phyloP scores from a whole-genome alignment of 306 rosid genomes.

The Ceratonia siliqua region DNA sequence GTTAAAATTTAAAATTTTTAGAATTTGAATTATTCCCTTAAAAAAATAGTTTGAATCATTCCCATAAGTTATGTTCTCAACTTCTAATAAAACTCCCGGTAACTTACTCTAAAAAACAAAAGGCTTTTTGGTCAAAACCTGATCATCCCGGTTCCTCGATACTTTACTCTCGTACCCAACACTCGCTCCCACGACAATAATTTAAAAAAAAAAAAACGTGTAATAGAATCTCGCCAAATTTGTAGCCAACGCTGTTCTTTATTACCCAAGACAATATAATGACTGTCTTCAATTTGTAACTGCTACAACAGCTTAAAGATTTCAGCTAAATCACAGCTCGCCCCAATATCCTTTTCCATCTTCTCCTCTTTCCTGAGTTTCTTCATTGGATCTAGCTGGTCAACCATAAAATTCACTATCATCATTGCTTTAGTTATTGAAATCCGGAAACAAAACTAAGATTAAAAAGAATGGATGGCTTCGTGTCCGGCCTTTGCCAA shows the following conservation, averaged over 20 bases:
- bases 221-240: neutral
- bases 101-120: constrained; percentile 3
- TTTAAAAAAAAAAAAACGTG: too few relatives aligned
- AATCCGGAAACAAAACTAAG: neutral
- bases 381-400: neutral
- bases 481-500: constrained; percentile 37
- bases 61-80: too few relatives aligned
- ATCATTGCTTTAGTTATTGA: neutral
- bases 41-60: too few relatives aligned
- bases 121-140: constrained; percentile 29
- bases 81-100: too few relatives aligned
- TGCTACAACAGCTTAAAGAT: constrained; percentile 3
- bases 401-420: constrained; percentile 7
- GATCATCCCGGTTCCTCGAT: constrained; percentile 11
- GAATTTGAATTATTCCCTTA: too few relatives aligned
- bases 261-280: neutral
- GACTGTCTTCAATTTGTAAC: constrained; percentile 29
- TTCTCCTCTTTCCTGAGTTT: neutral
- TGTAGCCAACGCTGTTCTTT: constrained; percentile 6
- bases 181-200: neutral
- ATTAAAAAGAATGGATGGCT: constrained; percentile 32
- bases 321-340: constrained; percentile 18
- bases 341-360: constrained; percentile 24
- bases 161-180: neutral
- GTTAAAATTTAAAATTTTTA: too few relatives aligned